Evolutionary conservation across 2,329 filamentous ascomycete species (phyloP), one percentile per base, ranked within the genome.

Genomic region (Neocatenulostroma microsporum): DNA sequence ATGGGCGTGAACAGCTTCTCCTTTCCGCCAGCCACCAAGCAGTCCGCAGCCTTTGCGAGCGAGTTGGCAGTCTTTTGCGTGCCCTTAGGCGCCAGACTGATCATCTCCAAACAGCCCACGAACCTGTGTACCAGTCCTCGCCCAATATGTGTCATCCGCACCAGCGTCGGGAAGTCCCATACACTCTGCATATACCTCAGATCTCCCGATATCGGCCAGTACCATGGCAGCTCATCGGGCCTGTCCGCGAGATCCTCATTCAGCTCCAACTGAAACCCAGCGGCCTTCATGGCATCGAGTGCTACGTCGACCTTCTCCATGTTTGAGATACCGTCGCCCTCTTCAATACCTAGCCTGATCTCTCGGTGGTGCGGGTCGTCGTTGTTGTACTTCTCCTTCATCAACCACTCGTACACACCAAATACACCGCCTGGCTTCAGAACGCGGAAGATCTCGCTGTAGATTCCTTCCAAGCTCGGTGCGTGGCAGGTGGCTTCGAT

Each of bases 331-430:
- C 91, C 91, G 57, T 96, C 82, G 55, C 91, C 91, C 60, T 86
- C 80, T 71, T 98, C 91, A 48, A 98, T 98, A 47, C 83, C 88
- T 13, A 95, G 78, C 47, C 91, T 84, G 57, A 96, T 91, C 60
- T 84, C 78, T 49, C 87, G 83, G 69, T 96, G 91, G 55, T 79
- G 72, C 1, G 84, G 63, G 72, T 95, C 87, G 42, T 82, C 72
- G 60, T 94, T 89, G 68, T 96, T 83, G 66, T 95, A 98, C 17
- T 80, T 70, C 46, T 95, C 88, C 5, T 88, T 96, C 91, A 98
- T 96, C 57, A 96, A 73, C 91, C 91, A 96, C 66, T 98, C 91
- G 67, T 96, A 98, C 35, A 96, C 89, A 58, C 89, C 91, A 54
- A 96, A 98, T 34, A 86, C 72, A 62, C 91, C 89, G 42, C 91